A percentile compares a stretch with the other conserved stretches of the same genome.
Conservation (phyloP, 176 grass and related monocot genomes). For the Rhynchospora breviuscula region DNA sequence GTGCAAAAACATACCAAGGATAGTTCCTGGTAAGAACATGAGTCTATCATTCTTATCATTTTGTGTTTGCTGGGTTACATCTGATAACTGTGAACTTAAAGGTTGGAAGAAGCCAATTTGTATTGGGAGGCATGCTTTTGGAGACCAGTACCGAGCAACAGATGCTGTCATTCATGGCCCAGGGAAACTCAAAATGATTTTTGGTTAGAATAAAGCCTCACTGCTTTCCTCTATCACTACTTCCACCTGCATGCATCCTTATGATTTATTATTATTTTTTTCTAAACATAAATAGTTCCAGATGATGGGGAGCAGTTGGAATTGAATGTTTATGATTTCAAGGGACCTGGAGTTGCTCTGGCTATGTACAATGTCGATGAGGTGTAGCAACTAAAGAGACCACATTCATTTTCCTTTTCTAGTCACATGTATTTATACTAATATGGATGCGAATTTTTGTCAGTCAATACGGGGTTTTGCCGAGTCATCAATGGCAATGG, state of each 20-base stretch:
- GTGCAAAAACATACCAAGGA: constrained; percentile 69
- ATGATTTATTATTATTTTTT: constrained; percentile 11
- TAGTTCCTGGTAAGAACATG: constrained; percentile 64
- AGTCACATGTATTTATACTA: constrained; percentile 29
- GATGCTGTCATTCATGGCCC: constrained; percentile 77
- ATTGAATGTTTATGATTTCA: constrained; percentile 81
- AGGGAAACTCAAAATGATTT: constrained; percentile 95
- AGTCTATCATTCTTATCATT: background rate
- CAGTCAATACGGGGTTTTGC: constrained; percentile 93
- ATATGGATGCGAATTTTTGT: constrained; percentile 16
- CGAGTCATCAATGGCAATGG: constrained; percentile 89
- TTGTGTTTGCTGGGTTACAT: background rate
- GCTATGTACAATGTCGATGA: constrained; percentile 96
- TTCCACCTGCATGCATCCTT: background rate
- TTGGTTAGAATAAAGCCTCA: constrained; percentile 53
- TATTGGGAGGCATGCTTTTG: constrained; percentile 96
- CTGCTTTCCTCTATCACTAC: background rate
- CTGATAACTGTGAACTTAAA: constrained; percentile 22
- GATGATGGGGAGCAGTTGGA: constrained; percentile 62
- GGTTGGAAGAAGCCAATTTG: constrained; percentile 97
- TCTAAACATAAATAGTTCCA: constrained; percentile 37
- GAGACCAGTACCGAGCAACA: constrained; percentile 93
- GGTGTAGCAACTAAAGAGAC: constrained; percentile 30
- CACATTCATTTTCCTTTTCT: background rate
- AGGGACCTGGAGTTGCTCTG: constrained; percentile 79